Evolutionary conservation across 768 basidiomycete species (phyloP), one percentile per base, ranked within the genome.

Genomic region (Kwoniella botswanensis): DNA sequence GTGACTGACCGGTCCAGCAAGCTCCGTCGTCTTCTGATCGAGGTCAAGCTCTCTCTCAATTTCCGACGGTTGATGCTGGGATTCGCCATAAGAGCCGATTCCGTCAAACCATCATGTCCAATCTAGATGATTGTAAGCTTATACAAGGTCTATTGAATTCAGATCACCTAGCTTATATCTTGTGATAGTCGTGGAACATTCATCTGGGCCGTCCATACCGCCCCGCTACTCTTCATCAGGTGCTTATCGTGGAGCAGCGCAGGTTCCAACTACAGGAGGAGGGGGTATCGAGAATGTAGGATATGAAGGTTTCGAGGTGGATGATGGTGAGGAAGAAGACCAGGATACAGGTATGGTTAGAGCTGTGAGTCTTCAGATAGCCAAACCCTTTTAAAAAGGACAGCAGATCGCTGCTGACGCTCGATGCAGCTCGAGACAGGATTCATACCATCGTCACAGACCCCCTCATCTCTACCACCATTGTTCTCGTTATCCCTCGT

Each of bases 261-360:
- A 79, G 82, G 46, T 80, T 50, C 63, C 82, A 84, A 81, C 54
- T 74, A 29, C 84, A 83, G 63, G 87, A 1, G 73, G 71, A 4
- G 54, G 67, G 0, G 77, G 67, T 22, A 72, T 80, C 17, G 59
- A 73, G 9, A 86, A 88, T 35, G 84, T 94, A 24, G 89, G 91
- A 65, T 94, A 91, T 76, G 92, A 96, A 79, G 94, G 94, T 11
- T 98, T 94, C 78, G 94, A 98, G 83, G 88, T 88, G 22, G 89
- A 89, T 21, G 88, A 89, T 1, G 87, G 78, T 52, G 88, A 87
- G 4, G 76, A 74, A 44, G 71, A 75, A 29, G 72, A 69, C 46
- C 70, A 60, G 63, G 70, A 74, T 43, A 54, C 82, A 83, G 68
- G 86, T 88, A 77, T 88, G 89, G 82, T 70, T 83, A 85, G 71